These are phyloP conservation scores for Suillus bovinus DNA, from an alignment of 768 basidiomycete species.

Conservation along the genomic window DNA sequence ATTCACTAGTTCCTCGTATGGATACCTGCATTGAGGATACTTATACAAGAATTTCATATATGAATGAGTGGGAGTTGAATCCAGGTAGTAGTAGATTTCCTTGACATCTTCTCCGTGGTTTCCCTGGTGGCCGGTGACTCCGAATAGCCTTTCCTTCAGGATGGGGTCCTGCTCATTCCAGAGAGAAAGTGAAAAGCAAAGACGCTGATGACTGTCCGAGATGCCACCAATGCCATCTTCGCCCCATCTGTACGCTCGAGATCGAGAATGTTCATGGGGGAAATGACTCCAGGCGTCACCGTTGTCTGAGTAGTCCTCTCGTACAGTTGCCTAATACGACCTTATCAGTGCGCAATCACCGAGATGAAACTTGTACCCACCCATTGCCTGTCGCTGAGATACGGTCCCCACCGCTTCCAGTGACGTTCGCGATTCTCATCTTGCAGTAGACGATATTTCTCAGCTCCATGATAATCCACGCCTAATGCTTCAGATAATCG, in stretches of 20 bases:
- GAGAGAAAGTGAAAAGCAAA: conserved; percentile 87
- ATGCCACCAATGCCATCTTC: conserved; percentile 98
- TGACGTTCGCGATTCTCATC: conserved; percentile 79
- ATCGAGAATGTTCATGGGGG: conserved; percentile 90
- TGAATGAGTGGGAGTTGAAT: conserved; percentile 97
- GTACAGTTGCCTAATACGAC: conserved; percentile 80
- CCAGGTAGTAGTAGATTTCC: conserved; percentile 97
- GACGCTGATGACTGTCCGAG: conserved; percentile 93
- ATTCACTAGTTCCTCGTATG: conserved; percentile 89
- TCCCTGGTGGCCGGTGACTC: conserved; percentile 95
- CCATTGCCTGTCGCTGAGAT: conserved; percentile 97
- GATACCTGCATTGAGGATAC: conserved; percentile 90
- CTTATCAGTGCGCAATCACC: neutral
- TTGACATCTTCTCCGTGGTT: conserved; percentile 99
- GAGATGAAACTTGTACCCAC: conserved; percentile 42
- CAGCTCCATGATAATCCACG: conserved; percentile 72
- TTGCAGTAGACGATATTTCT: conserved; percentile 83
- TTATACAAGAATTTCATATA: conserved; percentile 99
- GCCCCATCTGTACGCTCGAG: conserved; percentile 97
- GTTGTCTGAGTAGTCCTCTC: conserved; percentile 96
- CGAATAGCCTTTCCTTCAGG: conserved; percentile 95
- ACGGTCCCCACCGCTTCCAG: conserved; percentile 99
- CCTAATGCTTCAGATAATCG: conserved; percentile 66
- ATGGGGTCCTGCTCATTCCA: conserved; percentile 97
- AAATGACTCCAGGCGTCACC: conserved; percentile 97